Percentiles rank a stretch among this genome's conserved stretches.
phyloP scores from a whole-genome alignment of 345 rosid species.

The Euphorbia tirucalli region DNA sequence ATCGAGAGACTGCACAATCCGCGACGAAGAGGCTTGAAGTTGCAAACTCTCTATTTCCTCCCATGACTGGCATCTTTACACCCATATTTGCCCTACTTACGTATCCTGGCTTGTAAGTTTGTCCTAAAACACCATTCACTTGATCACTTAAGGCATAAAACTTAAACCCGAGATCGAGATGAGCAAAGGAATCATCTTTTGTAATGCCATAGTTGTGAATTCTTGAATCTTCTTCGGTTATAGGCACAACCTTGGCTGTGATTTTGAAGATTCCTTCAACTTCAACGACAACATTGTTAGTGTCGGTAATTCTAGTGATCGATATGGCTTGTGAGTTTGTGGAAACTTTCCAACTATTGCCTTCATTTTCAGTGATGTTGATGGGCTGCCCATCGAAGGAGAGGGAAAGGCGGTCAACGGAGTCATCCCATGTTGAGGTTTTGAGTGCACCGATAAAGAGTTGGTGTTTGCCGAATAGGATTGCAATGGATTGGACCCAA shows the following conservation, averaged over 20 bases:
- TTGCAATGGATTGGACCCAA: conserved; percentile 53
- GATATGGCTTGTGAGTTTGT: conserved; percentile 18
- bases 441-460: conserved; percentile 48
- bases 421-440: conserved; percentile 56
- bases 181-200: conserved; percentile 63
- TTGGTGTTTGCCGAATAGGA: conserved; percentile 49
- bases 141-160: conserved; percentile 44
- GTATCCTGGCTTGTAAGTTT: conserved; percentile 50
- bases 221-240: conserved; percentile 52
- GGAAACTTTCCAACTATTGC: conserved; percentile 34
- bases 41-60: conserved; percentile 53
- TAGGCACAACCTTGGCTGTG: conserved; percentile 52
- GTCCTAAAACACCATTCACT: conserved; percentile 60
- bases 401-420: conserved; percentile 37
- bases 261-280: conserved; percentile 43
- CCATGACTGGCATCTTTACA: conserved; percentile 59
- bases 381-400: conserved; percentile 39
- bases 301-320: conserved; percentile 35
- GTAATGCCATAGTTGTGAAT: conserved; percentile 54
- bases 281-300: conserved; percentile 38
- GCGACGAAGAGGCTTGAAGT: conserved; percentile 50
- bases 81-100: conserved; percentile 56
- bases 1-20: conserved; percentile 46
- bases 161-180: conserved; percentile 62
- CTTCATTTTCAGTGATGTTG: conserved; percentile 25